phyloP scores from a whole-genome alignment of 2,329 filamentous ascomycete species.

The Stachybotrys elegans region DNA sequence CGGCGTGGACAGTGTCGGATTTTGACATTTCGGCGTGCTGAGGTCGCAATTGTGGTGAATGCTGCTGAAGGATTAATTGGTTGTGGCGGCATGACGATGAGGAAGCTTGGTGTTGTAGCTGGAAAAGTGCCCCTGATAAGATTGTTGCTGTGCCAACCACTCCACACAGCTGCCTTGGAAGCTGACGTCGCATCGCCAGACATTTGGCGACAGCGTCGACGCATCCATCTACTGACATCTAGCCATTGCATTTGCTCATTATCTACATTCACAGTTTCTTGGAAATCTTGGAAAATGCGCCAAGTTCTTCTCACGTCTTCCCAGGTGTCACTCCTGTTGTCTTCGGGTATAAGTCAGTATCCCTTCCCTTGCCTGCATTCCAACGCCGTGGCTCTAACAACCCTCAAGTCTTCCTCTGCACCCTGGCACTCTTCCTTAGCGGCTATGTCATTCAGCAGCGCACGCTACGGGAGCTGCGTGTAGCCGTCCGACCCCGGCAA shows the following conservation, averaged over 20 bases:
- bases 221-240: background rate
- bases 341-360: constrained; percentile 56
- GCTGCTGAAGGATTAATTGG: constrained; percentile 10
- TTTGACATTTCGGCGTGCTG: constrained; percentile 23
- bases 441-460: constrained; percentile 86
- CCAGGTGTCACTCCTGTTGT: constrained; percentile 65
- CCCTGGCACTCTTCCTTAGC: constrained; percentile 76
- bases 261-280: background rate
- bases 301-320: constrained; percentile 60
- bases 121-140: constrained; percentile 27
- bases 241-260: background rate
- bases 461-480: constrained; percentile 71
- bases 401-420: constrained; percentile 65
- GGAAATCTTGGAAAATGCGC: constrained; percentile 18
- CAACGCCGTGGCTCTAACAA: too few species aligned
- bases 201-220: constrained; percentile 9
- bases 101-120: constrained; percentile 11
- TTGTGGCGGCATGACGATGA: constrained; percentile 11
- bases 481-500: constrained; percentile 53
- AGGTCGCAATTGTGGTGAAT: constrained; percentile 6
- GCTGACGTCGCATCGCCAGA: constrained; percentile 6
- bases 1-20: constrained; percentile 62
- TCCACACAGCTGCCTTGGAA: constrained; percentile 11
- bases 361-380: constrained; percentile 12
- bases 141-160: constrained; percentile 39